Evolutionary conservation across 2,329 filamentous ascomycete genomes (phyloP), one percentile per base, ranked within the genome.

Genomic region (Drechmeria coniospora): DNA sequence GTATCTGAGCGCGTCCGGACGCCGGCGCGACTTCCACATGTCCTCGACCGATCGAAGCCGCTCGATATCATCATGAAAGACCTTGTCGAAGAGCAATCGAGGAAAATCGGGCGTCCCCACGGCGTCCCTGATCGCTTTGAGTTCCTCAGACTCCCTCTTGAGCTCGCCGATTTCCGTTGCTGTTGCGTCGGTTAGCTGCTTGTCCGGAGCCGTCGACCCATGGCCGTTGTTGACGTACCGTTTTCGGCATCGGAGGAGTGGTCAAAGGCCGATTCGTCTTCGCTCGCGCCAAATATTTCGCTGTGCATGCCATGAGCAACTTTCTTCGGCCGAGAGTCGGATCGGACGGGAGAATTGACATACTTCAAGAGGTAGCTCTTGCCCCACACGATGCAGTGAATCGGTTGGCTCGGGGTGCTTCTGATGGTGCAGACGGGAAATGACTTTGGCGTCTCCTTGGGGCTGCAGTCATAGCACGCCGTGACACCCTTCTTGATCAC

Each of bases 301-400:
- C 41, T 44, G 16, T 8, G 21, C 9, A 23, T 15, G 5, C 5
- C 4, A 16, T 33, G 3, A 33, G 32, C 23, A 23, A n/a, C n/a
- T 5, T 12, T 8, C 17, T 23, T 11, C 15, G 10, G 8, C n/a
- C n/a, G n/a, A n/a, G n/a, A n/a, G 11, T 12, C 9, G 4, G 3
- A 6, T 8, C 12, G 6, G n/a, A n/a, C n/a, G 8, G 6, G 12
- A 11, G 24, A 12, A n/a, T 34, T 44, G 4, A 60, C 64, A 15
- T 43, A 58, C 54, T 83, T 90, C 34, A 98, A 69, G 7, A 98
- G 65, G 50, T 95, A 98, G 50, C 84, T 93, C 57, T 95, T 98
- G 13, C 72, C 87, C 90, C 90, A 98, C 2, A 98, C 87, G 35
- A 98, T 98, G 57, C 90, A 95, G 55, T 98, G 90, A 23, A 98